Percentiles rank a stretch among this genome's conserved stretches.
These are phyloP conservation scores for Leccinum sublutescens DNA, from an alignment of 768 basidiomycete species.

Conservation along the genomic window DNA sequence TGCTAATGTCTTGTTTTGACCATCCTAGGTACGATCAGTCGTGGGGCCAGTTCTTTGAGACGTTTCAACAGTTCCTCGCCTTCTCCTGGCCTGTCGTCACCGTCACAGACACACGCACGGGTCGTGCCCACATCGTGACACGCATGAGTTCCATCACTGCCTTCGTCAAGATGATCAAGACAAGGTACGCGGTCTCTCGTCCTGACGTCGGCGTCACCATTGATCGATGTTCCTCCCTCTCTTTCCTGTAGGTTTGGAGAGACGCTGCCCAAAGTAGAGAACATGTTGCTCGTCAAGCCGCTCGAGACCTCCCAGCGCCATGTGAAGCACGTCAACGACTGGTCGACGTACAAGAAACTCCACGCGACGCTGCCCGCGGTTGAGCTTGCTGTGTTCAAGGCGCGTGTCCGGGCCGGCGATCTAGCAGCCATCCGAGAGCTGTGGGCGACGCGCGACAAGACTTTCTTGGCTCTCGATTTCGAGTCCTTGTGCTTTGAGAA, in stretches of 20 bases:
- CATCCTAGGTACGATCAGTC: slow-evolving; percentile 67
- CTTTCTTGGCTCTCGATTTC: slow-evolving; percentile 73
- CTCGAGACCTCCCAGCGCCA: slow-evolving; percentile 70
- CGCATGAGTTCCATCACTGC: slow-evolving; percentile 66
- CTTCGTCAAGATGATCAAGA: slow-evolving; percentile 85
- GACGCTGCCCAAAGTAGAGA: slow-evolving; percentile 67
- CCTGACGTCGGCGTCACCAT: background rate
- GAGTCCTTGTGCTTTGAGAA: slow-evolving; percentile 74
- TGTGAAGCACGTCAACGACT: slow-evolving; percentile 68
- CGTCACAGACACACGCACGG: slow-evolving; percentile 69
- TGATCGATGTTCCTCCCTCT: background rate
- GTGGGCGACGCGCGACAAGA: slow-evolving; percentile 70
- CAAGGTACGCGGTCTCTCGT: slow-evolving; percentile 43
- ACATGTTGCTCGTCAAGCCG: slow-evolving; percentile 65
- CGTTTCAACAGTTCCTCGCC: slow-evolving; percentile 74
- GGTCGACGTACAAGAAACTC: slow-evolving; percentile 65
- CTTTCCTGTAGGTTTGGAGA: slow-evolving; percentile 58
- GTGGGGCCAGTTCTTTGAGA: slow-evolving; percentile 77
- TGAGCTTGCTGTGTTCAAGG: slow-evolving; percentile 60
- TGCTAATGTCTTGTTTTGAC: background rate
- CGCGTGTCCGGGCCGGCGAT: slow-evolving; percentile 65
- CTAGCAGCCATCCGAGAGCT: slow-evolving; percentile 60
- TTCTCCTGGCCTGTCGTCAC: slow-evolving; percentile 85
- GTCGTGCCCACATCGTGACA: slow-evolving; percentile 78
- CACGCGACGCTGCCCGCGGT: slow-evolving; percentile 70